Evolutionary conservation across 371 early-diverging fungal species (phyloP).

Genomic region (Phascolomyces articulosus): DNA sequence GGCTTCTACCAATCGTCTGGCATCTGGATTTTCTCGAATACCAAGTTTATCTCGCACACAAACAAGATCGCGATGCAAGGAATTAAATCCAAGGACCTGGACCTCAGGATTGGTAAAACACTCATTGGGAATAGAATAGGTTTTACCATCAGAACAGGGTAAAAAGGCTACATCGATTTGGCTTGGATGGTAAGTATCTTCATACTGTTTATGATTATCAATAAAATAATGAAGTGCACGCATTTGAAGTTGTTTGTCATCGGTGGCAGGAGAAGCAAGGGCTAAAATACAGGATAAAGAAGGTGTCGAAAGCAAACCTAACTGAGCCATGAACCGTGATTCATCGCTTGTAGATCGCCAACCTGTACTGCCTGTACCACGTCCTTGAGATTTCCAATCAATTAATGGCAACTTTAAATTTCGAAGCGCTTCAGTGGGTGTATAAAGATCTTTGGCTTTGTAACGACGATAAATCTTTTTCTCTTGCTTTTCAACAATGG

Average conservation of each 20-base stretch:
- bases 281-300: conserved; percentile 57
- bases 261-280: conserved; percentile 48
- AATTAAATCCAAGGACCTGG: conserved; percentile 68
- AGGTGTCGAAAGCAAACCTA: conserved; percentile 68
- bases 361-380: conserved; percentile 19
- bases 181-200: conserved; percentile 41
- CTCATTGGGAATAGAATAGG: conserved; percentile 53
- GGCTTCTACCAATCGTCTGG: conserved; percentile 50
- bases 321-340: conserved; percentile 62
- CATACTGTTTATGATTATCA: conserved; percentile 70
- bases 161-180: conserved; percentile 62
- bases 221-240: conserved; percentile 72
- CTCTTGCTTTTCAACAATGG: conserved; percentile 21
- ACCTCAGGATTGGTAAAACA: conserved; percentile 70
- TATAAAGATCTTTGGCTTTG: conserved; percentile 74
- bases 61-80: conserved; percentile 61
- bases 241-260: conserved; percentile 36
- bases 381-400: conserved; percentile 56
- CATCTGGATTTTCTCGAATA: conserved; percentile 64
- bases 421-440: conserved; percentile 66
- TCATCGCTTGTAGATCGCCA: conserved; percentile 59
- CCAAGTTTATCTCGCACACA: conserved; percentile 70
- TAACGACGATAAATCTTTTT: conserved; percentile 51
- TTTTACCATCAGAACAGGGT: conserved; percentile 55
- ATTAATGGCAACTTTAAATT: conserved; percentile 72